Base-by-base conservation (phyloP, 2,329 filamentous ascomycete genomes). In the Dactylellina drechsleri region DNA sequence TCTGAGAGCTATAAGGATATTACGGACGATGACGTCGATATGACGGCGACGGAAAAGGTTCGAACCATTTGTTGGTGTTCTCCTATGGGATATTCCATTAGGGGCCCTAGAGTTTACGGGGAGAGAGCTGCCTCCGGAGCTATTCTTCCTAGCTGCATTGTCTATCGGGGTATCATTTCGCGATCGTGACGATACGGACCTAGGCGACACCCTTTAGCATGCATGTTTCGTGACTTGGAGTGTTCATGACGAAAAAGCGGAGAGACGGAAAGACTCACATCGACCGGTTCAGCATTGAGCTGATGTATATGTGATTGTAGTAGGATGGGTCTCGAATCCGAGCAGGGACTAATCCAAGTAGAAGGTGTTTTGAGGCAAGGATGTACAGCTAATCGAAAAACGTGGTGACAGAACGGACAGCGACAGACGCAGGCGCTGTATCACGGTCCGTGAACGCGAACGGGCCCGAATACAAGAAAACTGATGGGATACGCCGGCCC, bases 211-310 rank as follows among this genome's bases (percentile, higher is more conserved):
- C 36, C 40, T 62, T 75, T 45, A 68, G 59, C 40, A 65, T 47
- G 52, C 31, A 31, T 28, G 4, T 18, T 26, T 23, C 45, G 54
- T 53, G 45, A 58, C 65, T 49, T 65, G 53, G 45, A 52, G 18
- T 26, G 54, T 64, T 65, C 26, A 41, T 47, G 52, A 26, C 52
- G 58, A 53, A 68, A 36, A 66, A 57, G 58, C 64, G 59, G 50
- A 52, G 66, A 47, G 31, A 43, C 54, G 64, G 45, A 49, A 54
- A 41, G 62, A 67, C 71, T 68, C 64, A 75, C 71, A 75, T 50
- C 71, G 71, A 66, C 20, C 71, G 71, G 65, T 75, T 64, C 56
- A 75, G 64, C 71, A 75, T 75, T 75, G 71, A 75, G 71, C 47
- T 65, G 47, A 67, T 68, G 59, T 49, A 58, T 43, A 43, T 49